Percentiles rank a stretch among this genome's conserved stretches.
Conservation (phyloP, 768 basidiomycete species). For the Fistulinella prunicolor region DNA sequence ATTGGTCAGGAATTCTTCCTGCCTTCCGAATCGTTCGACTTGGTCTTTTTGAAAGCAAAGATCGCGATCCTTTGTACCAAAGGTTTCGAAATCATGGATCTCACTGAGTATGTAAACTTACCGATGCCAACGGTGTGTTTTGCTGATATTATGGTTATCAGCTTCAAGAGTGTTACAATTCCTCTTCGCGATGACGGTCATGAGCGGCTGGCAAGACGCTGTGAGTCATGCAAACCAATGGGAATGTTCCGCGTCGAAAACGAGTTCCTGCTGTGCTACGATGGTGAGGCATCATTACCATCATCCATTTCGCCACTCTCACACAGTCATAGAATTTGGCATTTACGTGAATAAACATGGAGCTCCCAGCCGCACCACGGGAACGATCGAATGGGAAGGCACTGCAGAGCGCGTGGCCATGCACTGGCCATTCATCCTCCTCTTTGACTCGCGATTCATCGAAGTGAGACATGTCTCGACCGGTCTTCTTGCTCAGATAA, state of each 20-base stretch:
- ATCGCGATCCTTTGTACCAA: constrained; percentile 91
- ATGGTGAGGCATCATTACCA: constrained; percentile 49
- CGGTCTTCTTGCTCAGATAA: constrained; percentile 78
- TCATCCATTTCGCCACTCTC: background rate
- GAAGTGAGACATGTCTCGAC: constrained; percentile 84
- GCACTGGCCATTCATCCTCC: constrained; percentile 83
- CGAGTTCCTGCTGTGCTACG: constrained; percentile 87
- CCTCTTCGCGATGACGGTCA: constrained; percentile 76
- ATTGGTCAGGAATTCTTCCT: constrained; percentile 79
- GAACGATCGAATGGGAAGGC: constrained; percentile 93
- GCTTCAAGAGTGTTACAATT: constrained; percentile 86
- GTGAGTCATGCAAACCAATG: constrained; percentile 76
- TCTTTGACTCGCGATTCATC: constrained; percentile 88
- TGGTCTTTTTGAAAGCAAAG: constrained; percentile 91
- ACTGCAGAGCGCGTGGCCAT: constrained; percentile 85
- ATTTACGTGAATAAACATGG: constrained; percentile 91
- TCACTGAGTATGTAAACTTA: constrained; percentile 66
- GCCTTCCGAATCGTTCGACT: constrained; percentile 85
- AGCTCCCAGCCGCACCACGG: constrained; percentile 67
- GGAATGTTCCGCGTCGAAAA: constrained; percentile 91
- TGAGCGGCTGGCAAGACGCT: constrained; percentile 72
- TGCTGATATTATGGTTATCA: constrained; percentile 24
- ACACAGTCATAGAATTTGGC: constrained; percentile 65
- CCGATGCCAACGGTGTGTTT: background rate
- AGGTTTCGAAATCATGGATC: constrained; percentile 97